Base-by-base conservation (phyloP, 2,329 filamentous ascomycete genomes). In the Aspergillus ochraceus region DNA sequence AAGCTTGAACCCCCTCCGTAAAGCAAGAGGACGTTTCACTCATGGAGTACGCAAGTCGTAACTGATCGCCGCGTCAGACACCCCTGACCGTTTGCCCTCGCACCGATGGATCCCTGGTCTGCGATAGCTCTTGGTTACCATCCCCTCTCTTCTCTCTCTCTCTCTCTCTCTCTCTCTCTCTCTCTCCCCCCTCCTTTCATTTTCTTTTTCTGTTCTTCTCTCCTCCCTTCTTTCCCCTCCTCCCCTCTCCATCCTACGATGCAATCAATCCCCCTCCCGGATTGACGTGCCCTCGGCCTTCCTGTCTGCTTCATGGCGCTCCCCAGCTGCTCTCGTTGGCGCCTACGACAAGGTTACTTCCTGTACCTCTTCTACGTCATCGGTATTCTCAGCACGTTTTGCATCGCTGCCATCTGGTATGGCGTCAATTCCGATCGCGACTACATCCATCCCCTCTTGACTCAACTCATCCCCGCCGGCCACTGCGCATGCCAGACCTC, bases 401-500 rank as follows among this genome's bases (percentile, higher is more conserved):
- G 60, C 47, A 63, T 69, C 45, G 14, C 71, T 49, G 49, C 64
- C 54, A 67, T 73, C 47, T 74, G 71, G 71, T 73, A 69, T 66
- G 61, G 71, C 64, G 69, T 76, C 65, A 76, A 76, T 64, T 72
- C 75, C 3, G 74, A 77, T 52, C 60, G 68, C 51, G 68, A 75
- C 32, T 74, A 75, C 24, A 68, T 76, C 20, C 71, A 73, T 45
- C 75, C 74, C 1, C 50, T 76, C 29, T 65, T 77, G 52, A 76
- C 72, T 6, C 75, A 77, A 50, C 58, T 77, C 9, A 74, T 77
- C 53, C 75, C 75, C 52, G 75, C 74, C 9, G 75, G 75, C 12
- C 74, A 77, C 58, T 76, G 74, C 60, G 71, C 74, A 39, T 77
- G 74, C 60, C 61, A 73, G 59, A 70, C 70, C n/a, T 74, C 74